Evolutionary conservation across 352 stramenopile genomes (phyloP), one percentile per base, ranked within the genome.

Genomic region (Phytophthora sp.): DNA sequence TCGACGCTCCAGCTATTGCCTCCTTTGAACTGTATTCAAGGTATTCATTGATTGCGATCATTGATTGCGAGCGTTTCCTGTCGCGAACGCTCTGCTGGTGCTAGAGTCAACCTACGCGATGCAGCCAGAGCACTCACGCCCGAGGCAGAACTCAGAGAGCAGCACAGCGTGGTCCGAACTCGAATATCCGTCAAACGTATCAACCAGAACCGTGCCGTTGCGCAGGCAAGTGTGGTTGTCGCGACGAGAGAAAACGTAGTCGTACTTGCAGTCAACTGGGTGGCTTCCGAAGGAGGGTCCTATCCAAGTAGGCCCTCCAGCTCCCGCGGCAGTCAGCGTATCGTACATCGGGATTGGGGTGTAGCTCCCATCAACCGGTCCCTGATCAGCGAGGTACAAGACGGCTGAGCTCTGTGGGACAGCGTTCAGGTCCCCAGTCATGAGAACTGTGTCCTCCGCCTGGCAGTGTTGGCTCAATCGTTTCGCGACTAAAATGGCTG

Each of bases 401-500:
- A 91, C 58, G 8, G 74, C 50, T 12, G 66, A 34, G 8, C 44
- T 75, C 11, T 70, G 26, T 27, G 79, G 75, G 0, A 55, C 32
- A 18, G 78, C 44, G 57, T 93, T 93, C n/a, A 93, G 57, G 35
- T 93, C 84, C 12, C 82, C 84, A 8, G 81, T 92, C 65, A 94
- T 66, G 32, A 91, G 17, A 11, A 89, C 77, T 0, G 66, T 74
- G 69, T 94, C 82, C 17, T 50, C 58, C 0, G 44, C 7, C 32
- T 87, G 31, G 24, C 84, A 93, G n/a, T 60, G 69, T 8, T 69
- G 3, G 5, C 53, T 66, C 26, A 91, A 51, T 18, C 71, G 75
- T 26, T 76, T 59, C 1, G 82, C 73, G 4, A 91, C 75, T 17
- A 91, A 52, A 51, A 77, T 21, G 1, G 83, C 74, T 24, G 79